Conservation (phyloP, 2,329 filamentous ascomycete genomes). For the Penicillium verrucosum region DNA sequence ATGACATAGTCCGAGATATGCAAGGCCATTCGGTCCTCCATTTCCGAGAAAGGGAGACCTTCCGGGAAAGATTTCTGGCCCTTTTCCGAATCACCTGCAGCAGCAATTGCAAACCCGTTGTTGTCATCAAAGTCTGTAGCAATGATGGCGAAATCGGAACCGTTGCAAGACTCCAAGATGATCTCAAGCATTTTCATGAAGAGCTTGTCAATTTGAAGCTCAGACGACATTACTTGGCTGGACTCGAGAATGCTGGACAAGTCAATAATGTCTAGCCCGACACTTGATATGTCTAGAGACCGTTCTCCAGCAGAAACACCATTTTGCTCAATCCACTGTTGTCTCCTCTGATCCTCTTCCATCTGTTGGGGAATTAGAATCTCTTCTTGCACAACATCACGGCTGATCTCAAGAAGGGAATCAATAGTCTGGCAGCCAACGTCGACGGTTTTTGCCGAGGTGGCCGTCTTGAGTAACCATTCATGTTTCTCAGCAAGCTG, state of each 20-base stretch:
- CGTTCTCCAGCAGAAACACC: constrained; percentile 38
- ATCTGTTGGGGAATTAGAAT: constrained; percentile 29
- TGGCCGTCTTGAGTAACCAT: constrained; percentile 57
- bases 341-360: constrained; percentile 41
- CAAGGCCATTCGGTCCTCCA: constrained; percentile 57
- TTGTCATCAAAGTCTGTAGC: constrained; percentile 58
- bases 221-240: constrained; percentile 63
- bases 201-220: constrained; percentile 61
- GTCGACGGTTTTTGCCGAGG: constrained; percentile 52
- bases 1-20: constrained; percentile 62
- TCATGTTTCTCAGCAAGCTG: constrained; percentile 59
- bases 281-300: constrained; percentile 42
- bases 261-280: constrained; percentile 59
- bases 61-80: constrained; percentile 54
- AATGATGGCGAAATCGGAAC: constrained; percentile 58
- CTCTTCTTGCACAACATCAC: constrained; percentile 31
- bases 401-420: constrained; percentile 45
- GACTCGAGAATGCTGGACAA: constrained; percentile 62
- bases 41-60: constrained; percentile 56
- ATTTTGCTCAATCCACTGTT: constrained; percentile 44
- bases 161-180: constrained; percentile 61
- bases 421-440: constrained; percentile 56
- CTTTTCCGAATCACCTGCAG: constrained; percentile 56
- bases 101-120: constrained; percentile 59
- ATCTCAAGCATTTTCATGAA: constrained; percentile 63